phyloP scores from a whole-genome alignment of 2,329 filamentous ascomycete species.

The Aureobasidium sp. region DNA sequence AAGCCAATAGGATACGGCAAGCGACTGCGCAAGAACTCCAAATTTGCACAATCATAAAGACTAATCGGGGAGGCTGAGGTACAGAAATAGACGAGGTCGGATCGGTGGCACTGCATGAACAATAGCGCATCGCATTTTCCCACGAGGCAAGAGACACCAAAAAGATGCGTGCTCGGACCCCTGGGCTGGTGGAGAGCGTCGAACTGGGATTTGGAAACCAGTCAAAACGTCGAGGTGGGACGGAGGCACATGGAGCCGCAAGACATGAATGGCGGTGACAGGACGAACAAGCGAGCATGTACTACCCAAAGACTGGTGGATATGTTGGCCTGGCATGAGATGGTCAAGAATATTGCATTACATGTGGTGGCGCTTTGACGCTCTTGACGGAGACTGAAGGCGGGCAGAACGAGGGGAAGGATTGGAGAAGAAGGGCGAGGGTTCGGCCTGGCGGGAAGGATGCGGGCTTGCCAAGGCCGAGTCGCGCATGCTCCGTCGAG shows the following conservation, averaged over 20 bases:
- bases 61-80: constrained; percentile 5
- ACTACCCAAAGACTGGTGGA: not conserved
- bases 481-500: not conserved
- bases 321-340: not conserved
- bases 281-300: constrained; percentile 13
- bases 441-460: not conserved
- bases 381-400: not conserved
- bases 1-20: constrained; percentile 34
- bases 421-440: not conserved
- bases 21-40: constrained; percentile 40
- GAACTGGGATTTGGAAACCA: not conserved
- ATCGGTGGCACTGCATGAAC: constrained; percentile 8
- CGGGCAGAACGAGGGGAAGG: not conserved
- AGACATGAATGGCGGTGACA: constrained; percentile 9
- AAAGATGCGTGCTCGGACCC: constrained; percentile 6
- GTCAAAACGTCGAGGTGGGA: not conserved
- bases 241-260: not conserved
- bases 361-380: not conserved
- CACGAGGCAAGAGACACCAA: constrained; percentile 9
- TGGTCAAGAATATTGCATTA: not conserved
- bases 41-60: constrained; percentile 35
- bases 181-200: not conserved
- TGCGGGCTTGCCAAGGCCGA: constrained; percentile 6
- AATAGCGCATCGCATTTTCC: constrained; percentile 9
- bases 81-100: constrained; percentile 13